These are phyloP conservation scores for Dipteronia dyeriana DNA, from an alignment of 345 rosid species.

Conservation along the genomic window DNA sequence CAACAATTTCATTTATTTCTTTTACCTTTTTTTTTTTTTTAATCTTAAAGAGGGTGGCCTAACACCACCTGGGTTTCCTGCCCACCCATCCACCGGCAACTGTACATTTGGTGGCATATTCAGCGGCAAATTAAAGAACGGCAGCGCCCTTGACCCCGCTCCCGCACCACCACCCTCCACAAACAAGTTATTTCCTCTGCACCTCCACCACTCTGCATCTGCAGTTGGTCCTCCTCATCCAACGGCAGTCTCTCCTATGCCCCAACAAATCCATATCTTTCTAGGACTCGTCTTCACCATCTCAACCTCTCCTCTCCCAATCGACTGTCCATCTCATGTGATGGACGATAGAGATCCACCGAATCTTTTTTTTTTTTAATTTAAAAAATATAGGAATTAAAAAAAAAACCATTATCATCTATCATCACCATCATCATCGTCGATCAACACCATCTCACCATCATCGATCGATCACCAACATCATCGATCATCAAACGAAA, in stretches of 20 bases:
- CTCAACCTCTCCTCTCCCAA: no score
- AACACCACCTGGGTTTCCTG: constrained; percentile 57
- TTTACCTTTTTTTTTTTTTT: not conserved
- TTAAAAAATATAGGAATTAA: no score
- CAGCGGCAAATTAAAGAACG: constrained; percentile 84
- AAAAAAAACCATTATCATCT: no score
- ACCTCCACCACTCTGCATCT: constrained; percentile 51
- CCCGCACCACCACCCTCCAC: constrained; percentile 42
- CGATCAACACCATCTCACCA: no score
- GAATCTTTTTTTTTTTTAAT: no score
- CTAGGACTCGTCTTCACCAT: no score
- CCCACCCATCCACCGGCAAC: constrained; percentile 84
- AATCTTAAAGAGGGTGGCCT: constrained; percentile 64
- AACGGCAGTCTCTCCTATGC: constrained; percentile 92
- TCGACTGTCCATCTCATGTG: no score
- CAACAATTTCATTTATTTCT: not conserved
- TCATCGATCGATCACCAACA: no score
- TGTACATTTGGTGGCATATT: constrained; percentile 70
- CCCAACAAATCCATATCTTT: no score
- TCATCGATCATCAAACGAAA: no score
- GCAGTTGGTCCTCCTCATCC: constrained; percentile 82
- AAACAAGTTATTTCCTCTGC: constrained; percentile 41
- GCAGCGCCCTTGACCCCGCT: constrained; percentile 62
- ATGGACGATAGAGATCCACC: no score
- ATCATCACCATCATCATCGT: no score